Conservation (phyloP, 2,329 filamentous ascomycete genomes). For the Arthroderma sp. region DNA sequence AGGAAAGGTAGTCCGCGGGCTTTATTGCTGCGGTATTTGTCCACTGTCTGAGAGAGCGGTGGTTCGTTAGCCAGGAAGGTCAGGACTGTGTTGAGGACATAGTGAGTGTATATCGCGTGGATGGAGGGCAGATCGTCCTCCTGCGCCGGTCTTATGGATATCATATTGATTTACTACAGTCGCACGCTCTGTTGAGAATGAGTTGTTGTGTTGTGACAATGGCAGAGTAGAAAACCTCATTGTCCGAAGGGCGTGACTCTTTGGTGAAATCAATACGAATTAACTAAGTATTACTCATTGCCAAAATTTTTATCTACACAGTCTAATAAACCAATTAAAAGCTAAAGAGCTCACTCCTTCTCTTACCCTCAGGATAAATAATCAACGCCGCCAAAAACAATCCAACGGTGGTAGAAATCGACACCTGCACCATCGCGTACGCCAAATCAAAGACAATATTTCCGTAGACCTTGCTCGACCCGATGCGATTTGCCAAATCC, state of each 20-base stretch:
- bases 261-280: too few relatives aligned
- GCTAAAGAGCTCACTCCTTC: conserved; percentile 34
- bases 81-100: conserved; percentile 25
- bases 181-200: too few relatives aligned
- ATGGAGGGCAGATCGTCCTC: conserved; percentile 23
- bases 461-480: conserved; percentile 22
- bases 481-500: conserved; percentile 10
- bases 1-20: conserved; percentile 24
- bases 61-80: conserved; percentile 22
- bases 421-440: conserved; percentile 36
- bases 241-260: too few relatives aligned
- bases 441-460: conserved; percentile 30
- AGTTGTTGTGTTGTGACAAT: too few relatives aligned
- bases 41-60: conserved; percentile 16
- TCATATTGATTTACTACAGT: not conserved
- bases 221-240: too few relatives aligned
- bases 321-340: conserved; percentile 15
- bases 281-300: too few relatives aligned
- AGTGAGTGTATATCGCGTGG: conserved; percentile 24
- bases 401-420: conserved; percentile 35
- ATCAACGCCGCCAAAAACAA: conserved; percentile 34
- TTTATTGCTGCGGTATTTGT: conserved; percentile 14
- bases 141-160: conserved; percentile 21
- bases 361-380: conserved; percentile 34
- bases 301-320: too few relatives aligned